Conservation (phyloP, 2,329 filamentous ascomycete genomes). For the Scedosporium apiospermum region DNA sequence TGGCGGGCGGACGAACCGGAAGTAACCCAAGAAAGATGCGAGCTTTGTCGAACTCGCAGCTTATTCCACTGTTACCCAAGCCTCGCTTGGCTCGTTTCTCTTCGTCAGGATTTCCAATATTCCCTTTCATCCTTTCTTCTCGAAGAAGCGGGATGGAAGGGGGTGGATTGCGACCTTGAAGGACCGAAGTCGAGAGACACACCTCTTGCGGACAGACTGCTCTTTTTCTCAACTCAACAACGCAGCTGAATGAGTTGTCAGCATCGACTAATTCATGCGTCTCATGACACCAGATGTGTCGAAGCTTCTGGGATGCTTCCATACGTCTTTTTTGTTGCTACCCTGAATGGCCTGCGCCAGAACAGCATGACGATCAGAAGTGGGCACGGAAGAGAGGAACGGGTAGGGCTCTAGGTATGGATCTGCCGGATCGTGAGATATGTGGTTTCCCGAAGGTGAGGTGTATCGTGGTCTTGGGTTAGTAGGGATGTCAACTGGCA, state of each 20-base stretch:
- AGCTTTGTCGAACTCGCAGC: neutral
- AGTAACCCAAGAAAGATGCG: neutral
- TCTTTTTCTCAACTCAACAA: neutral
- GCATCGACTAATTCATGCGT: neutral
- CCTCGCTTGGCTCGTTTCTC: neutral
- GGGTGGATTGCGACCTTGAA: neutral
- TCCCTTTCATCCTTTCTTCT: neutral
- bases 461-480: neutral
- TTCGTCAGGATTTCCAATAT: neutral
- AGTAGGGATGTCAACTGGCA: neutral
- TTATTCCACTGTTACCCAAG: neutral
- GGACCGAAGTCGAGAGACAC: neutral
- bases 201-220: neutral
- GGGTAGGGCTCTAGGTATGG: neutral
- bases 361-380: neutral
- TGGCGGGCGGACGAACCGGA: neutral
- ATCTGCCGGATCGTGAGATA: neutral
- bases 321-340: neutral
- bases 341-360: neutral
- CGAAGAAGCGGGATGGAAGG: neutral
- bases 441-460: neutral
- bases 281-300: neutral
- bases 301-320: neutral
- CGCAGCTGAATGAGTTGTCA: neutral
- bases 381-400: neutral